These are phyloP conservation scores for Syncephalis fuscata DNA, from an alignment of 371 early-diverging fungal genomes.

Conservation along the genomic window DNA sequence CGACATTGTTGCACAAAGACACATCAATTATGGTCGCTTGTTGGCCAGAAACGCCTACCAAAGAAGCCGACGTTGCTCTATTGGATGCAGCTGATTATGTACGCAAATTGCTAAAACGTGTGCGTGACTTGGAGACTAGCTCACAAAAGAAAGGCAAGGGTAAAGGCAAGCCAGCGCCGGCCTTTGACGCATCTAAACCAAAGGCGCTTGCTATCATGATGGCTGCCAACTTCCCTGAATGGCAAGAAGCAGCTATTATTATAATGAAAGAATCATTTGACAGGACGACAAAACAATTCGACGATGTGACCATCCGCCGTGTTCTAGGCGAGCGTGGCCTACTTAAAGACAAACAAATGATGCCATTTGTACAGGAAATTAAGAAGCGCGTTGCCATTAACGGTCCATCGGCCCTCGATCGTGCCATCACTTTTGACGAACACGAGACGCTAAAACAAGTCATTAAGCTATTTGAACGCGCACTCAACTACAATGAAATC, in stretches of 20 bases:
- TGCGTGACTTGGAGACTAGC: constrained; percentile 70
- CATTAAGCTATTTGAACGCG: too few relatives aligned
- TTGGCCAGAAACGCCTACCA: constrained; percentile 45
- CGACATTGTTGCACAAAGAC: constrained; percentile 45
- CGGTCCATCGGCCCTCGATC: constrained; percentile 65
- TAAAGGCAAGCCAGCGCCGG: constrained; percentile 39
- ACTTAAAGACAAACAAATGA: constrained; percentile 80
- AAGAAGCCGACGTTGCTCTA: constrained; percentile 38
- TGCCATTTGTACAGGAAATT: constrained; percentile 80
- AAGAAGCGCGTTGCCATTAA: constrained; percentile 49
- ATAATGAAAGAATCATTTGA: constrained; percentile 52
- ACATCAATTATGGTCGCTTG: constrained; percentile 35
- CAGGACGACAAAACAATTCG: constrained; percentile 32
- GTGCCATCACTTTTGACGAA: constrained; percentile 68
- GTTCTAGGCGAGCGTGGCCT: constrained; percentile 51
- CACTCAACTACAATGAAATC: too few relatives aligned
- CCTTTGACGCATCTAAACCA: constrained; percentile 41
- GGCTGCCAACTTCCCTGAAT: constrained; percentile 75
- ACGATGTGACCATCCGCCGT: constrained; percentile 52
- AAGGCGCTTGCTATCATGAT: constrained; percentile 62
- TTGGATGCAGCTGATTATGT: constrained; percentile 69
- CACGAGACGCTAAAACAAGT: constrained; percentile 26
- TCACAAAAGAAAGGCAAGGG: constrained; percentile 56
- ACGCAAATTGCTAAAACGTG: constrained; percentile 46
- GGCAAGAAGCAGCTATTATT: constrained; percentile 72